Evolutionary conservation across 768 basidiomycete genomes (phyloP).

Genomic region (Tylopilus plumbeoviolaceoides): DNA sequence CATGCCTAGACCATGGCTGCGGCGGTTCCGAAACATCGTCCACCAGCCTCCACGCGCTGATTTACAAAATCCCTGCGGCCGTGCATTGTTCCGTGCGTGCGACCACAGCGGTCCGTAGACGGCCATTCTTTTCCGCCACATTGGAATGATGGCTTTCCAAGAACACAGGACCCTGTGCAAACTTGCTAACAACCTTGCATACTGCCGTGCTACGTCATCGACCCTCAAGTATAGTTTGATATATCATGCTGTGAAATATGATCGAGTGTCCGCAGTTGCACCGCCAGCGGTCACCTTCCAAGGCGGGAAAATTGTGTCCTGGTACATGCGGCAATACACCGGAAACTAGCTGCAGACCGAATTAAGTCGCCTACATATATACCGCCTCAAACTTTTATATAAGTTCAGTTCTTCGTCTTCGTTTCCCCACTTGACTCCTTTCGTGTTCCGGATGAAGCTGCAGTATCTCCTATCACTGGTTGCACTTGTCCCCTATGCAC

Average conservation of each 20-base stretch:
- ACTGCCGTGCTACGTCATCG: not conserved
- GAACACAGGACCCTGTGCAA: not conserved
- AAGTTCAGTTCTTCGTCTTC: not conserved
- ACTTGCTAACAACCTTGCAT: not conserved
- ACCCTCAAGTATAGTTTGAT: not conserved
- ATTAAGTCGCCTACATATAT: not conserved
- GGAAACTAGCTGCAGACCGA: not conserved
- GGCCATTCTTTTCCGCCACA: not conserved
- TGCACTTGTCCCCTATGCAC: conserved; percentile 3
- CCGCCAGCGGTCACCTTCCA: not conserved
- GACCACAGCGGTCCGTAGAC: not conserved
- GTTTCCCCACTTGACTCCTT: not conserved
- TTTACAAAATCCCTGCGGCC: not conserved
- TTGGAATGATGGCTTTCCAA: not conserved
- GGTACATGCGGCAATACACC: not conserved
- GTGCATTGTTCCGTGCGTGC: not conserved
- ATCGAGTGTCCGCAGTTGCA: not conserved
- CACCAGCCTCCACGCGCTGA: not conserved
- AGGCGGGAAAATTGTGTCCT: not conserved
- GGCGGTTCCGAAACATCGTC: not conserved
- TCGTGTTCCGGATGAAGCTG: not conserved
- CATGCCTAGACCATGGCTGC: not conserved
- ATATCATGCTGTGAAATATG: not conserved
- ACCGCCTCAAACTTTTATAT: not conserved
- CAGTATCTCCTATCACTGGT: conserved; percentile 4